Base-by-base conservation (phyloP, 805 yeast species). In the Ogataea methylovora region DNA sequence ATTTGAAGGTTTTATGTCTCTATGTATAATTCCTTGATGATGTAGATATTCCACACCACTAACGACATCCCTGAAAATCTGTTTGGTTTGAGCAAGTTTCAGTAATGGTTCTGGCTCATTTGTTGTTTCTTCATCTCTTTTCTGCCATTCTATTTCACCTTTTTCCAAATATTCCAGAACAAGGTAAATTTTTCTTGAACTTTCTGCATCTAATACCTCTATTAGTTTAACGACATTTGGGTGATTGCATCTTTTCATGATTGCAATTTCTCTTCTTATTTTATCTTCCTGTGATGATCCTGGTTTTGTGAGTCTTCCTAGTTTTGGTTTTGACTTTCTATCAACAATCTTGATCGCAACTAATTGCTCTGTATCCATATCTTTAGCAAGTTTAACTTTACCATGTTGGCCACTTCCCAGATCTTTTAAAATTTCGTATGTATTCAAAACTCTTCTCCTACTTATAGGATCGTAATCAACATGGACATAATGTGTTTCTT, bases 391-490 rank as follows among this genome's bases (percentile, higher is more conserved):
- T 55, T 92, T 92, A 28, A 92, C 98, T 56, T 86, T 90, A n/a
- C 98, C 97, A 59, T 90, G 97, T 56, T 88, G 95, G n/a, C 98
- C 98, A 24, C 84, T 69, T 9, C 98, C 98, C 20, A 92, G 67
- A 60, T 88, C 97, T 18, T 72, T 68, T 21, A 87, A 60, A 24
- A 92, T 84, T 57, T 92, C 98, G 54, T 88, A 92, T 0, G 94
- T 78, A 59, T 92, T 92, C 41, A 92, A 67, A 24, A 81, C 76
- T 52, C 88, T 84, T 33, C 92, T 73, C 41, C 81, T 78, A 1
- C 81, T 76, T 4, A 82, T 71, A 0, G 97, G 97, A 56, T 92
- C 95, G 59, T 85, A 87, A 46, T 88, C 95, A 25, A 90, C 70
- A 24, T 70, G 73, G 12, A 92, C 84, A 38, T 73, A 72, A 38